Evolutionary conservation across 169 alveolate species (phyloP).

Genomic region (Cyclospora cayetanensis): DNA sequence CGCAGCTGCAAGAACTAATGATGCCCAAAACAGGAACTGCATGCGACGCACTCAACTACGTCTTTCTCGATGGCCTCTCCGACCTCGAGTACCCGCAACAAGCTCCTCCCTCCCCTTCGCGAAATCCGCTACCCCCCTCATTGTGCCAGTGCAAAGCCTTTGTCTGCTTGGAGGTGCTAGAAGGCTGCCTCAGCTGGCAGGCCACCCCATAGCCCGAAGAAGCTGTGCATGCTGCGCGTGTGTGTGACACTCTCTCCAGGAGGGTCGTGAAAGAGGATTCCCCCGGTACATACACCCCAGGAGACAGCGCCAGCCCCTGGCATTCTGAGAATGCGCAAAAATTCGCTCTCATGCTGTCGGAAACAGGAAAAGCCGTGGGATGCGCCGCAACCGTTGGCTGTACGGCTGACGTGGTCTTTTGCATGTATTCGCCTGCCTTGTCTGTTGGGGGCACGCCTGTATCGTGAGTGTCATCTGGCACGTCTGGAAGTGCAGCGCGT

Average conservation of each 20-base stretch:
- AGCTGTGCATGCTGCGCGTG: too few species aligned
- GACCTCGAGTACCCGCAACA: not conserved
- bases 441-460: not conserved
- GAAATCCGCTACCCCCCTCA: too few species aligned
- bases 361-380: not conserved
- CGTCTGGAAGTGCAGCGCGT: not conserved
- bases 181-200: too few species aligned
- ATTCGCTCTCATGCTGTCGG: not conserved
- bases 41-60: not conserved
- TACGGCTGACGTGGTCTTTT: not conserved
- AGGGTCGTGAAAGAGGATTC: not conserved
- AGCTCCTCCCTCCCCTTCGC: too few species aligned
- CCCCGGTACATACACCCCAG: not conserved
- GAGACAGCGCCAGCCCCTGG: not conserved
- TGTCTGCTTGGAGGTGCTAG: too few species aligned
- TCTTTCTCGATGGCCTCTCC: not conserved
- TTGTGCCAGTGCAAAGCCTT: too few species aligned
- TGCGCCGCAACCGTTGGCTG: constrained; percentile 15
- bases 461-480: not conserved
- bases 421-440: not conserved
- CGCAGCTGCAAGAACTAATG: not conserved
- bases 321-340: not conserved
- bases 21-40: not conserved
- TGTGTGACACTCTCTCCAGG: too few species aligned
- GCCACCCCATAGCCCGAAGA: too few species aligned